These are phyloP conservation scores for Skeletonema marinoi DNA, from an alignment of 108 stramenopile species.

Conservation along the genomic window DNA sequence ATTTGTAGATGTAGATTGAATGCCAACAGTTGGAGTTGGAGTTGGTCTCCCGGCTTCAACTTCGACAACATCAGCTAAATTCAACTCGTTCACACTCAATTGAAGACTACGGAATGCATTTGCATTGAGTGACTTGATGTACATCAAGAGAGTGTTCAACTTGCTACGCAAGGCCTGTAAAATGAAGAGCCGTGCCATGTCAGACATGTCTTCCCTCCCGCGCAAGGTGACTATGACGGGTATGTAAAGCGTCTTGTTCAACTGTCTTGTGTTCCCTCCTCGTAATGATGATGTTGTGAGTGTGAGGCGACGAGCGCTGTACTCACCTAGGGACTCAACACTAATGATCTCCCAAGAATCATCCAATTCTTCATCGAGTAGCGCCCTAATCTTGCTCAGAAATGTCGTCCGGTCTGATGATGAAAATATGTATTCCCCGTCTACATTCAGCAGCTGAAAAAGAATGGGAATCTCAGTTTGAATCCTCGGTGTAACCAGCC, in stretches of 20 bases:
- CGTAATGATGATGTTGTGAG: neutral
- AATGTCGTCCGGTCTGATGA: neutral
- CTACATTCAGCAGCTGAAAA: neutral
- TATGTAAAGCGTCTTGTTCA: neutral
- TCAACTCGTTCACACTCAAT: neutral
- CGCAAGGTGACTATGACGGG: neutral
- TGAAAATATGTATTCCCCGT: neutral
- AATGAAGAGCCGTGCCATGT: neutral
- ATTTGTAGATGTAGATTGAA: neutral
- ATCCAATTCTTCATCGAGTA: neutral
- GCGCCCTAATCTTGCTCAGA: neutral
- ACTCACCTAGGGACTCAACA: neutral
- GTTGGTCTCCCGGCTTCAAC: neutral
- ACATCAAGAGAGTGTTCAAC: neutral
- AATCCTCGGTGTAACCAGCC: neutral
- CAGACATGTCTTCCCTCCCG: neutral
- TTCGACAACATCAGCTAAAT: neutral
- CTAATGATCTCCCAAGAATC: neutral
- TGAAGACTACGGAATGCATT: neutral
- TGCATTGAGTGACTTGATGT: neutral
- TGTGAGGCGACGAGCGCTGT: neutral
- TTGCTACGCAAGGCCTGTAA: neutral
- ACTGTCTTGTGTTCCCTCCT: neutral
- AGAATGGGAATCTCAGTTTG: neutral
- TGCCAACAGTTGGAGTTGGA: neutral